These are phyloP conservation scores for Acanthamoeba sp. DNA, from an alignment of 208 protist genomes.

Conservation along the genomic window DNA sequence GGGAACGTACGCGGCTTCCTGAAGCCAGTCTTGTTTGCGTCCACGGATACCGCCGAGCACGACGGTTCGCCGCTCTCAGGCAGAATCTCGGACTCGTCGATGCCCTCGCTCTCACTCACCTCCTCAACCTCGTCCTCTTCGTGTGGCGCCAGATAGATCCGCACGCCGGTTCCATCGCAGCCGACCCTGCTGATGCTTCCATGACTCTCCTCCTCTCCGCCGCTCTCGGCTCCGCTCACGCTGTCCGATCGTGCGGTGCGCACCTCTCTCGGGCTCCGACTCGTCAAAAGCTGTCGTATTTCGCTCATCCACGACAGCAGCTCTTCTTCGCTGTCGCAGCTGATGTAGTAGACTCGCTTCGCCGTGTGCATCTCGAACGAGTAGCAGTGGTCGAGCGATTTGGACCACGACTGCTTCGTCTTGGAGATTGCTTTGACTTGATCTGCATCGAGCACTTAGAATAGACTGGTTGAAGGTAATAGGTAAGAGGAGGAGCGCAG, in stretches of 20 bases:
- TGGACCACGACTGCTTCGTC: neutral
- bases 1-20: neutral
- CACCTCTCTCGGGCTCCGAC: neutral
- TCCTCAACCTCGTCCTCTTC: neutral
- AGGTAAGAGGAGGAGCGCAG: neutral
- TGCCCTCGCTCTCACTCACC: neutral
- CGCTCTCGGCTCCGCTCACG: constrained; percentile 29
- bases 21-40: neutral
- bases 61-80: neutral
- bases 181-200: neutral
- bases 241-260: neutral
- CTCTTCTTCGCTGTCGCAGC: constrained; percentile 62
- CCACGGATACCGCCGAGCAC: neutral
- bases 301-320: constrained; percentile 53
- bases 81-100: constrained; percentile 25
- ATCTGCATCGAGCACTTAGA: neutral
- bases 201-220: neutral
- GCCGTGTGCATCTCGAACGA: constrained; percentile 52
- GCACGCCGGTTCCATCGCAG: neutral
- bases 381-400: constrained; percentile 60
- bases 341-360: constrained; percentile 55
- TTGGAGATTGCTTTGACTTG: constrained; percentile 15
- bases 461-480: neutral
- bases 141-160: neutral
- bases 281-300: neutral